A percentile compares a stretch with the other conserved stretches of the same genome.
phyloP scores from a whole-genome alignment of 495 filamentous ascomycete species.

The Daldinia bambusicola region DNA sequence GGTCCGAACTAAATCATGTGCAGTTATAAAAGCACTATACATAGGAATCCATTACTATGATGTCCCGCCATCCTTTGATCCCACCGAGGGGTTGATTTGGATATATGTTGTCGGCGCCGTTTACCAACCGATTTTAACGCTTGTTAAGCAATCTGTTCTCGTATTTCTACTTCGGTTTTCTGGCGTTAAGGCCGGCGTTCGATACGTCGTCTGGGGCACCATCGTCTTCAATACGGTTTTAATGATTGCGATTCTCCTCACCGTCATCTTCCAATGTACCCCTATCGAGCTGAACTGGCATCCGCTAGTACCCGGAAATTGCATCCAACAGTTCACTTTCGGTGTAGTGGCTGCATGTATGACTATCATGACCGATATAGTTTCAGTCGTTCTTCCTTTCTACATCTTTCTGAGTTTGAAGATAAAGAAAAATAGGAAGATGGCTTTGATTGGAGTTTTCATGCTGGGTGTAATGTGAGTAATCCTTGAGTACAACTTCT shows the following conservation, averaged over 20 bases:
- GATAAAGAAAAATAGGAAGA: conserved; percentile 57
- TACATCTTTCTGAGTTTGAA: conserved; percentile 60
- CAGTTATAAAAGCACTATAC: conserved; percentile 42
- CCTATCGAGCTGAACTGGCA: conserved; percentile 53
- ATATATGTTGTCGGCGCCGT: conserved; percentile 60
- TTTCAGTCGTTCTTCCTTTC: conserved; percentile 59
- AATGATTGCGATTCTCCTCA: conserved; percentile 57
- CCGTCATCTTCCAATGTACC: conserved; percentile 61
- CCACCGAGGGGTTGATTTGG: conserved; percentile 38
- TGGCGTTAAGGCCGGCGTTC: background rate
- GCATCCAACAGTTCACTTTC: conserved; percentile 48
- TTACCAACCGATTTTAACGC: conserved; percentile 63
- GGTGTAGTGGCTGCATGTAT: conserved; percentile 57
- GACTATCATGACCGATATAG: conserved; percentile 59
- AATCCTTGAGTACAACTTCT: background rate
- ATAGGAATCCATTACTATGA: conserved; percentile 54
- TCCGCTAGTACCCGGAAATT: conserved; percentile 17
- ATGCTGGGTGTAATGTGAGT: conserved; percentile 57
- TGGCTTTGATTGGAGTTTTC: conserved; percentile 60
- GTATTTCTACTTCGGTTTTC: background rate
- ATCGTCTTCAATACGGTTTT: conserved; percentile 52
- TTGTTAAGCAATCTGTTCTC: conserved; percentile 61
- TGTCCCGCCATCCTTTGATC: conserved; percentile 45
- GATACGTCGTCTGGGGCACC: background rate
- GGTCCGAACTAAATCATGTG: background rate